phyloP scores from a whole-genome alignment of 768 basidiomycete genomes.

The Lyophyllum decastes region DNA sequence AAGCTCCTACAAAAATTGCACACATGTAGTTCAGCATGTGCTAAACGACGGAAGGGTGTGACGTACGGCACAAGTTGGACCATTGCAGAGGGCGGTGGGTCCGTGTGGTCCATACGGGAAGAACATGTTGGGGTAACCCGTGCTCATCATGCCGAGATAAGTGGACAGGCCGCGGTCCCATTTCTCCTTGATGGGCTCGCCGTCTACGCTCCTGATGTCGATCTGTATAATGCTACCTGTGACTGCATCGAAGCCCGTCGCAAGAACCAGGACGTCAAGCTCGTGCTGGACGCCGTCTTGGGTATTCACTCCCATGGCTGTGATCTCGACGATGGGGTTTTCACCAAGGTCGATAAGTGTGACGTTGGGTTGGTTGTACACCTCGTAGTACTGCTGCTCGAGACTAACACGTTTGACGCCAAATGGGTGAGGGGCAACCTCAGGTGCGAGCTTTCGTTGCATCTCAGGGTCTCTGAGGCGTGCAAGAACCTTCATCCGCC shows the following conservation, averaged over 20 bases:
- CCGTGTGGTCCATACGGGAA: constrained; percentile 27
- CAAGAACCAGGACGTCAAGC: constrained; percentile 23
- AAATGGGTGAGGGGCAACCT: constrained; percentile 22
- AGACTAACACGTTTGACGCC: constrained; percentile 22
- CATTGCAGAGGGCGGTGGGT: constrained; percentile 26
- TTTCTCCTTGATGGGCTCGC: constrained; percentile 18
- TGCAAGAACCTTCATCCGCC: constrained; percentile 21
- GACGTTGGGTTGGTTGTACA: constrained; percentile 27
- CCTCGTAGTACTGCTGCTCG: constrained; percentile 24
- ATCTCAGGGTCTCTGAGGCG: constrained; percentile 20
- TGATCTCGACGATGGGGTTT: constrained; percentile 21
- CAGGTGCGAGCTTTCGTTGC: constrained; percentile 25
- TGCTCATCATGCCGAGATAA: constrained; percentile 21
- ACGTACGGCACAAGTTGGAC: constrained; percentile 24
- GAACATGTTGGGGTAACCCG: constrained; percentile 28
- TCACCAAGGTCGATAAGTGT: constrained; percentile 20
- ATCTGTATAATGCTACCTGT: constrained; percentile 23
- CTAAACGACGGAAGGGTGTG: neutral
- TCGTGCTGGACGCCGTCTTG: constrained; percentile 19
- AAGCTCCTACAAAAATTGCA: constrained; percentile 17
- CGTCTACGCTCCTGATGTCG: constrained; percentile 21
- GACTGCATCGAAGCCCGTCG: constrained; percentile 26
- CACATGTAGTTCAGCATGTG: neutral
- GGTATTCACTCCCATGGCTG: constrained; percentile 20
- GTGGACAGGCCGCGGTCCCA: constrained; percentile 22